These are phyloP conservation scores for Teratosphaeria nubilosa DNA, from an alignment of 2,329 filamentous ascomycete genomes.

Conservation along the genomic window DNA sequence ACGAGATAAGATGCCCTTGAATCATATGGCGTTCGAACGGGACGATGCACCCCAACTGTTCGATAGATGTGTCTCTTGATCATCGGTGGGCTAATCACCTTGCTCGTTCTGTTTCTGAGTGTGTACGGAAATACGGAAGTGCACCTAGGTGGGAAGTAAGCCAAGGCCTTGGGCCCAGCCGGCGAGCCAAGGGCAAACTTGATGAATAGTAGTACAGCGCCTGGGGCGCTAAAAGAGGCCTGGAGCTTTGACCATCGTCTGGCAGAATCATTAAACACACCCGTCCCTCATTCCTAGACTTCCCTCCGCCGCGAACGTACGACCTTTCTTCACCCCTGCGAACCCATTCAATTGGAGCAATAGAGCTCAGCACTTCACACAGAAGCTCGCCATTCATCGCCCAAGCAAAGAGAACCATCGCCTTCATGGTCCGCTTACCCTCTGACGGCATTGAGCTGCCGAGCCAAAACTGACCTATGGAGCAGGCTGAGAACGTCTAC, in stretches of 20 bases:
- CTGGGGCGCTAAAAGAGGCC: background rate
- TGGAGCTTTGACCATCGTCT: background rate
- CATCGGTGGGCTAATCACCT: background rate
- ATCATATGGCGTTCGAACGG: background rate
- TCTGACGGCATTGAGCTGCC: background rate
- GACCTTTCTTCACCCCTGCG: background rate
- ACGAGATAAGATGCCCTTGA: background rate
- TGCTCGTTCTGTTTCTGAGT: background rate
- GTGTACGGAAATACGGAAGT: background rate
- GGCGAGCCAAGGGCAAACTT: background rate
- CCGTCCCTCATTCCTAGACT: background rate
- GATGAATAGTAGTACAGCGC: too few species aligned
- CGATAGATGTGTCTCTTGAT: background rate
- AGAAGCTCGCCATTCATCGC: background rate
- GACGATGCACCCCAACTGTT: background rate
- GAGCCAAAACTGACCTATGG: background rate
- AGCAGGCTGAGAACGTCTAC: conserved; percentile 16
- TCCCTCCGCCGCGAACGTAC: background rate
- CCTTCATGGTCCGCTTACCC: conserved; percentile 3
- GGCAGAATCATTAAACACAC: background rate
- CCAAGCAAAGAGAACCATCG: background rate
- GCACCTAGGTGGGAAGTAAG: background rate
- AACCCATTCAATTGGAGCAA: background rate
- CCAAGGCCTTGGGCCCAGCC: background rate
- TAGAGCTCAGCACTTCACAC: background rate